Conservation (phyloP, 305 asterid genomes). For the Andrographis paniculata region DNA sequence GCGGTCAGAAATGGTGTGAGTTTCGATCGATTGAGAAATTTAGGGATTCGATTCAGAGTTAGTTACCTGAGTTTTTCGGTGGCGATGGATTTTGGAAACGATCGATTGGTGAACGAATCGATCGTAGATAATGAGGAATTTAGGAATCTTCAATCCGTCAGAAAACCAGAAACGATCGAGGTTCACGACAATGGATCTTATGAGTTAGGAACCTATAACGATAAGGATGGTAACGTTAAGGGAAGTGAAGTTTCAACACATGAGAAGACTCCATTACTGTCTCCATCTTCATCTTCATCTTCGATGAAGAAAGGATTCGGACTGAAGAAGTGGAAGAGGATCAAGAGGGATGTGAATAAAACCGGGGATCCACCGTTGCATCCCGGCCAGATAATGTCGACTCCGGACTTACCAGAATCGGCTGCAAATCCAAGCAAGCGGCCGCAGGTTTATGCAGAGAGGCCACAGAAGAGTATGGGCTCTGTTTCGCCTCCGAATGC, state of each 20-base stretch:
- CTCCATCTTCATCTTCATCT: slow-evolving; percentile 25
- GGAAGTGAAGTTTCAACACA: slow-evolving; percentile 17
- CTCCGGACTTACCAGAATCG: slow-evolving; percentile 26
- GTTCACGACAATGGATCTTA: slow-evolving; percentile 15
- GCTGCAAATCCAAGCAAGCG: slow-evolving; percentile 27
- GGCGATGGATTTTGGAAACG: slow-evolving; percentile 39
- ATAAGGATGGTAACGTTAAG: slow-evolving; percentile 11
- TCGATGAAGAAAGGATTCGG: slow-evolving; percentile 39
- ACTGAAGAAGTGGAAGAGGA: slow-evolving; percentile 75
- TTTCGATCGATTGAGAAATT: not conserved
- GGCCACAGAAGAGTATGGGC: slow-evolving; percentile 37
- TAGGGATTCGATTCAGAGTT: not conserved
- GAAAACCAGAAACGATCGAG: slow-evolving; percentile 11
- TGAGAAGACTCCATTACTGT: slow-evolving; percentile 10
- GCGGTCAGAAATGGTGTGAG: slow-evolving; percentile 1
- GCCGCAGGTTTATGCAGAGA: slow-evolving; percentile 28
- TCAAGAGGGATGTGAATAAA: slow-evolving; percentile 34
- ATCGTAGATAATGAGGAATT: slow-evolving; percentile 28
- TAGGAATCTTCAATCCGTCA: slow-evolving; percentile 12
- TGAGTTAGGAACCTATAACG: slow-evolving; percentile 21
- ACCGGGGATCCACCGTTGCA: slow-evolving; percentile 29
- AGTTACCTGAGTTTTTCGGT: slow-evolving; percentile 6
- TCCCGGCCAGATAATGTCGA: slow-evolving; percentile 22
- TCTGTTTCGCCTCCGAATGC: slow-evolving; percentile 50
- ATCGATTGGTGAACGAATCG: slow-evolving; percentile 25